These are phyloP conservation scores for Croton setiger DNA, from an alignment of 441 rosid species.

Conservation along the genomic window DNA sequence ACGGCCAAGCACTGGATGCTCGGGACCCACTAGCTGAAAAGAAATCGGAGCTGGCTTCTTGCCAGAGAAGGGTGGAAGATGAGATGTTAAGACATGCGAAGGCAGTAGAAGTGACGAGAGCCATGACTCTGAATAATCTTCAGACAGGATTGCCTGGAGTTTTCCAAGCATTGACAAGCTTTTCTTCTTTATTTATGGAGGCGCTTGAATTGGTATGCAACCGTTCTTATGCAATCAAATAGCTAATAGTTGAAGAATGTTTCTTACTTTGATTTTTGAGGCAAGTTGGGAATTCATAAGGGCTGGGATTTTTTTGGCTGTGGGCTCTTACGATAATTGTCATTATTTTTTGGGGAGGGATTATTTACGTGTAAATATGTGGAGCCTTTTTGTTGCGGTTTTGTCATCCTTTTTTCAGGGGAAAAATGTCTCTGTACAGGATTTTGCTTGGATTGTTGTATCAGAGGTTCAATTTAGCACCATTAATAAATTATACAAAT, in stretches of 20 bases:
- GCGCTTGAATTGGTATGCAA: constrained; percentile 64
- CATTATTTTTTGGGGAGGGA: constrained; percentile 11
- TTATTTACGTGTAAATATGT: constrained; percentile 42
- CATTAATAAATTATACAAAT: constrained; percentile 31
- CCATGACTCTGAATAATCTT: constrained; percentile 79
- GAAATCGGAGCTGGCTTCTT: constrained; percentile 74
- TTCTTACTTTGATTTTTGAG: constrained; percentile 26
- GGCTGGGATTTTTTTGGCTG: constrained; percentile 42
- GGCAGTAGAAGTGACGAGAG: constrained; percentile 84
- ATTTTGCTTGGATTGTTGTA: constrained; percentile 36
- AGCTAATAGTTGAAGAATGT: constrained; percentile 18
- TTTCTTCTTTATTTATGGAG: constrained; percentile 69
- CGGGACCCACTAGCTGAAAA: constrained; percentile 85
- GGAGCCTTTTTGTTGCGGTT: constrained; percentile 22
- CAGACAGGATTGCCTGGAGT: constrained; percentile 96
- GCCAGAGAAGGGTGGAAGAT: constrained; percentile 84
- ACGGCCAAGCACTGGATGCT: constrained; percentile 63
- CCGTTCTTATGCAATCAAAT: constrained; percentile 72
- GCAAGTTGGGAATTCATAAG: constrained; percentile 19
- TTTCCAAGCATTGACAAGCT: constrained; percentile 82
- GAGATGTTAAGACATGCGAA: constrained; percentile 85
- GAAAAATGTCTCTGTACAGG: constrained; percentile 35
- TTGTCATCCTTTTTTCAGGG: constrained; percentile 8
- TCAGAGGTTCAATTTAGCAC: constrained; percentile 21
- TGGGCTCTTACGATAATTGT: constrained; percentile 24